phyloP scores from a whole-genome alignment of 345 rosid species.

The Crucihimalaya himalaica region DNA sequence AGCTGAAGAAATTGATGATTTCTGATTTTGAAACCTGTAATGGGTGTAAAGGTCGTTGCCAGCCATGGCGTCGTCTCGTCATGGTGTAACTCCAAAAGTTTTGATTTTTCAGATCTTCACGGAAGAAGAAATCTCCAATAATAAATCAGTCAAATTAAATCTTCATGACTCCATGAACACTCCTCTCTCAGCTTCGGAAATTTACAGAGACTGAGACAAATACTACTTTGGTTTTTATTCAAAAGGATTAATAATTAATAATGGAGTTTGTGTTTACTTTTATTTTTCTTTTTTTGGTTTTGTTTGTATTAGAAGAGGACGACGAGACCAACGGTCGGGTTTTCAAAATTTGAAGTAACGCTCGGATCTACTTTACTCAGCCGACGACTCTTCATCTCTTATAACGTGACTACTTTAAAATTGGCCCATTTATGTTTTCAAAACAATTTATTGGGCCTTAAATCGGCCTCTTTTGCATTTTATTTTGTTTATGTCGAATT shows the following conservation, averaged over 20 bases:
- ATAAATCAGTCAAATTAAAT: slow-evolving; percentile 1
- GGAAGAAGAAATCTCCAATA: slow-evolving; percentile 1
- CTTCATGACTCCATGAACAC: slow-evolving; percentile 17
- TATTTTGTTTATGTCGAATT: neutral
- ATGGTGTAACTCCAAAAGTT: slow-evolving; percentile 17
- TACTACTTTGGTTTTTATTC: neutral
- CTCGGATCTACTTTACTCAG: slow-evolving; percentile 37
- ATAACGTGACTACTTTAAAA: neutral
- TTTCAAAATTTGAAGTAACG: slow-evolving; percentile 46
- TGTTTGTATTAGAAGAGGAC: neutral
- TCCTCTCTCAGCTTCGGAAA: neutral
- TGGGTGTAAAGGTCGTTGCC: slow-evolving; percentile 91
- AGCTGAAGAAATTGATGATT: slow-evolving; percentile 1
- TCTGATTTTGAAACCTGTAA: slow-evolving; percentile 56
- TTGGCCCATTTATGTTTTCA: slow-evolving; percentile 15
- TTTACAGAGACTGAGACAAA: slow-evolving; percentile 15
- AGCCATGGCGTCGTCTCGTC: slow-evolving; percentile 90
- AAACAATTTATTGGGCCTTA: neutral
- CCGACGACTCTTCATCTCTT: slow-evolving; percentile 21
- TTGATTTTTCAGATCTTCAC: neutral
- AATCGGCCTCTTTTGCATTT: neutral
- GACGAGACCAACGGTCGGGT: slow-evolving; percentile 43
- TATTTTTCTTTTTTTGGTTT: neutral
- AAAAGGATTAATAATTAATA: neutral
- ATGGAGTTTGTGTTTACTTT: neutral